Evolutionary conservation across 371 early-diverging fungal species (phyloP), one percentile per base, ranked within the genome.

Genomic region (Rhizopus microsporus): DNA sequence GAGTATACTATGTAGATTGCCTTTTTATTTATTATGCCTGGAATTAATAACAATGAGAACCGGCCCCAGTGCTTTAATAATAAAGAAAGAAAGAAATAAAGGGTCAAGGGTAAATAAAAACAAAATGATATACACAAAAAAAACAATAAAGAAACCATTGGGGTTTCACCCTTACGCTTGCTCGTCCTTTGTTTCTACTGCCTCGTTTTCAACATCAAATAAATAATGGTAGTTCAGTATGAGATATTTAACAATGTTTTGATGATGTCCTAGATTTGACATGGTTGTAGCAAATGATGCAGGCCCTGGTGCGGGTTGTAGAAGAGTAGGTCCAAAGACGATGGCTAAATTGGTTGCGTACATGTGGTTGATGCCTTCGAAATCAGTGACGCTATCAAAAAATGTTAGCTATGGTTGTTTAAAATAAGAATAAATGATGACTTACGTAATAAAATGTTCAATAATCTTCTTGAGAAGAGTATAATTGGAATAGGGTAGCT

Each of bases 301-400:
- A n/a, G 86, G 80, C 0, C 87, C 81, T 2, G 91, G 90, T 4
- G 79, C 88, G 8, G 93, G 87, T 15, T 89, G 88, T 50, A 92
- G 65, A 46, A 93, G 67, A 4, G 88, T 90, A 2, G 93, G 93
- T 4, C 93, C 93, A 81, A 93, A 93, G 45, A 93, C 93, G 59
- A 93, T 89, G 3, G 93, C 92, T 32, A 93, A 75, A 52, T 93
- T 93, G 29, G 88, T 87, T 13, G 89, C 91, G 62, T 91, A 92
- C 93, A 93, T 93, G 59, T 93, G 91, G 62, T 92, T 93, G 62
- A 80, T 77, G 39, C 89, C 89, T 61, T 91, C 90, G 51, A 76
- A 90, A 66, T 92, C 92, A 2, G 92, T 93, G 7, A 93, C 88
- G 29, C 88, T 83, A 60, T 46, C 43, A 56, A 49, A 47, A 46